A percentile compares a stretch with the other conserved stretches of the same genome.
These are phyloP conservation scores for Mycotypha africana DNA, from an alignment of 371 early-diverging fungal genomes.

Conservation along the genomic window DNA sequence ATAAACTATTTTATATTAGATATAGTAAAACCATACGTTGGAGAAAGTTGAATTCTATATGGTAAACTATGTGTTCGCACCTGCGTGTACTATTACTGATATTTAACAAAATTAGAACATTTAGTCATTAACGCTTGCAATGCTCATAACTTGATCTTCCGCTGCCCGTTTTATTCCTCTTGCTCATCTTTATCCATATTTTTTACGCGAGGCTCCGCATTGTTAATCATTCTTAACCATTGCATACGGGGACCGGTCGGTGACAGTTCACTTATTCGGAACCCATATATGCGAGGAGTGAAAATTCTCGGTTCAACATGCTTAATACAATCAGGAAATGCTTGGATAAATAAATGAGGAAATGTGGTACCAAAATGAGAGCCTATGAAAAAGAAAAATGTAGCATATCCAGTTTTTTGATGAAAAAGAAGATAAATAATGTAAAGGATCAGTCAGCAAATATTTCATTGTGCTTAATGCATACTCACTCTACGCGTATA, in stretches of 20 bases:
- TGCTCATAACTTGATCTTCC: too few species aligned
- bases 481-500: background rate
- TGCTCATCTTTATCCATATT: too few species aligned
- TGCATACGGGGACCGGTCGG: conserved; percentile 66
- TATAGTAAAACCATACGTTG: too few species aligned
- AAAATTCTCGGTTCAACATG: conserved; percentile 44
- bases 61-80: too few species aligned
- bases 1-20: too few species aligned
- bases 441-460: background rate
- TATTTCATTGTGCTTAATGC: background rate
- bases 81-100: too few species aligned
- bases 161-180: too few species aligned
- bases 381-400: conserved; percentile 45
- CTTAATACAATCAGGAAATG: conserved; percentile 71
- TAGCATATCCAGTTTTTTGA: too few species aligned
- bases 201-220: too few species aligned
- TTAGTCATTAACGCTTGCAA: too few species aligned
- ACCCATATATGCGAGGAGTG: conserved; percentile 77
- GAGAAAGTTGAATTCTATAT: too few species aligned
- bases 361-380: conserved; percentile 96
- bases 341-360: conserved; percentile 85
- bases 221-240: conserved; percentile 78
- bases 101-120: too few species aligned
- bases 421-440: background rate
- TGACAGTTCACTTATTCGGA: conserved; percentile 59